Conservation (phyloP, 768 basidiomycete genomes). For the Lentinula detonsa region DNA sequence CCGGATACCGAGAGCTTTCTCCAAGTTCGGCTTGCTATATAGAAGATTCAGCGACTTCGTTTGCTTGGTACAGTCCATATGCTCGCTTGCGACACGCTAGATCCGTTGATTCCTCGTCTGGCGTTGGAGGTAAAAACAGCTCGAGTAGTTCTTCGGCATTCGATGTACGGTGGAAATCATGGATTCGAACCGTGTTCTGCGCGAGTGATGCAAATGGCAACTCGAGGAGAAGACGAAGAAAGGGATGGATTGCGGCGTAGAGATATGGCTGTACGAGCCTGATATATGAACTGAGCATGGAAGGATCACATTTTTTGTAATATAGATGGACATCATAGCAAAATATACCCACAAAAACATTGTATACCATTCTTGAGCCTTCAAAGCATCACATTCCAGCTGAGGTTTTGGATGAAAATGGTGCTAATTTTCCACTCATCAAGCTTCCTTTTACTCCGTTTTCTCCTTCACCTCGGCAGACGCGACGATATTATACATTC, state of each 20-base stretch:
- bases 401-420: no score
- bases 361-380: no score
- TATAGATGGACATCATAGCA: background rate
- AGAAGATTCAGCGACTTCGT: background rate
- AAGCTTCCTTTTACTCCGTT: background rate
- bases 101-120: background rate
- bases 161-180: constrained; percentile 1
- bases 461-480: background rate
- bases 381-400: no score
- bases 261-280: background rate
- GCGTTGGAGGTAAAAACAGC: background rate
- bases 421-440: background rate
- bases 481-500: background rate
- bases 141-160: background rate
- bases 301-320: background rate
- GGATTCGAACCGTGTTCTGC: background rate
- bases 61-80: constrained; percentile 5
- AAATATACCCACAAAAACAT: background rate
- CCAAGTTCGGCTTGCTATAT: background rate
- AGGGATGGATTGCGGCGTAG: background rate
- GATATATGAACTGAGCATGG: background rate
- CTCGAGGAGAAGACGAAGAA: background rate
- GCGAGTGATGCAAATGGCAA: background rate
- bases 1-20: background rate
- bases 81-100: background rate